These are phyloP conservation scores for Pyrenophora teres DNA, from an alignment of 2,329 filamentous ascomycete species.

Conservation along the genomic window DNA sequence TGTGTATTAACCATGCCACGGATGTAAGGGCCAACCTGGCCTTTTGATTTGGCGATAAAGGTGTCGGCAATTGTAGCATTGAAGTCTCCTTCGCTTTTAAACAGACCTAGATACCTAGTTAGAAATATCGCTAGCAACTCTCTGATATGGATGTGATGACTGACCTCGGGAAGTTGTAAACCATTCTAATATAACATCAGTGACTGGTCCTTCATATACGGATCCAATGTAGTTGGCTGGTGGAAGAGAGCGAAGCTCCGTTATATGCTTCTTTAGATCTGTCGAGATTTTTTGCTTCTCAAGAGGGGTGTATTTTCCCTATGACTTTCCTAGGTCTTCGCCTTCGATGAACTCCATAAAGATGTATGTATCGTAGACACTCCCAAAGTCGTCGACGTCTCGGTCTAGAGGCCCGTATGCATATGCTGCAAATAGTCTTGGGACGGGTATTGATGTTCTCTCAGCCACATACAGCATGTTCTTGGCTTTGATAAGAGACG, in stretches of 20 bases:
- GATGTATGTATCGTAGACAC: conserved; percentile 23
- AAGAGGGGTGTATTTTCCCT: conserved; percentile 12
- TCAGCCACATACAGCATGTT: conserved; percentile 23
- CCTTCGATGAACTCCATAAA: conserved; percentile 27
- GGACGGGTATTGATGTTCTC: conserved; percentile 24
- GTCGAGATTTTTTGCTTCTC: conserved; percentile 23
- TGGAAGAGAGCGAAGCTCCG: conserved; percentile 23
- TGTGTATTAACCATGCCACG: conserved; percentile 20
- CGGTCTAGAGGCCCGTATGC: conserved; percentile 22
- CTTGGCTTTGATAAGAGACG: conserved; percentile 26
- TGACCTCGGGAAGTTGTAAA: conserved; percentile 21
- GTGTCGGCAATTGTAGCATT: conserved; percentile 19
- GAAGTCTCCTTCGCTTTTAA: conserved; percentile 20
- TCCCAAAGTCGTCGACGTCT: conserved; percentile 14
- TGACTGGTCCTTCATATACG: conserved; percentile 22
- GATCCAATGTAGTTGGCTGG: conserved; percentile 22
- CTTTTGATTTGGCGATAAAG: conserved; percentile 21
- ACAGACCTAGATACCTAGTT: conserved; percentile 20
- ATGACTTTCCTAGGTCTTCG: conserved; percentile 19
- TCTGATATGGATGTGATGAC: not conserved
- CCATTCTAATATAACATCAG: conserved; percentile 30
- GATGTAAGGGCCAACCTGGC: conserved; percentile 17
- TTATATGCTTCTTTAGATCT: conserved; percentile 22
- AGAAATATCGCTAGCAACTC: conserved; percentile 9
- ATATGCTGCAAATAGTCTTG: conserved; percentile 24